Evolutionary conservation across 192 early-diverging fungal species (phyloP), one percentile per base, ranked within the genome.

Genomic region (Linnemannia exigua): DNA sequence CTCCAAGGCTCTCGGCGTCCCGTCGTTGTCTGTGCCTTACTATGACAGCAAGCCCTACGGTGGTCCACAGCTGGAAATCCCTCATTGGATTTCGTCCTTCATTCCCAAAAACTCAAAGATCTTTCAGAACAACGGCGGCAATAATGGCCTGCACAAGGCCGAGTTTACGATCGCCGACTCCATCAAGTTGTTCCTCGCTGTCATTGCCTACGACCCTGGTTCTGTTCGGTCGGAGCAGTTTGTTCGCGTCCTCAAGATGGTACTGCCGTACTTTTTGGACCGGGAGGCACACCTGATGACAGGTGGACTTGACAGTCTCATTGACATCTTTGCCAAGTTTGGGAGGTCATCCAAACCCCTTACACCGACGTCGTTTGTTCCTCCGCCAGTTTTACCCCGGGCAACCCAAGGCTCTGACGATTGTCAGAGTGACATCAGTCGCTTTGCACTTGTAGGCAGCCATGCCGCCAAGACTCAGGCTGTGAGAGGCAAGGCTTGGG

Each of bases 221-320:
- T 91, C 92, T 3, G 28, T 90, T 2, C 83, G 92, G 50, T 91
- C 92, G 0, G 92, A 93, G 54, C 92, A 93, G 72, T 92, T 93
- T 79, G 89, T 91, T 8, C 85, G 88, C 6, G 87, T 91, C 22
- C 68, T 92, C 17, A 79, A 77, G 63, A 58, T 87, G 17, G 38
- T 91, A 11, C 50, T 91, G 28, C 82, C 82, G 3, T 73, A 79
- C 38, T 90, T 92, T 36, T 77, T 88, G 61, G 80, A 66, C 17
- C 87, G 50, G 36, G 75, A 75, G 22, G 82, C 52, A 25, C 87
- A 44, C 47, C 83, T 48, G 76, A 89, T 66, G 88, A 93, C 54
- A 73, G 88, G 52, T 69, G 90, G 22, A 68, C 77, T 37, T 88
- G 91, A 58, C 37, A 86, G 78, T n/a, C 85, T 93, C n/a, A 87